Conservation (phyloP, 371 early-diverging fungal species). For the Mortierella sp. region DNA sequence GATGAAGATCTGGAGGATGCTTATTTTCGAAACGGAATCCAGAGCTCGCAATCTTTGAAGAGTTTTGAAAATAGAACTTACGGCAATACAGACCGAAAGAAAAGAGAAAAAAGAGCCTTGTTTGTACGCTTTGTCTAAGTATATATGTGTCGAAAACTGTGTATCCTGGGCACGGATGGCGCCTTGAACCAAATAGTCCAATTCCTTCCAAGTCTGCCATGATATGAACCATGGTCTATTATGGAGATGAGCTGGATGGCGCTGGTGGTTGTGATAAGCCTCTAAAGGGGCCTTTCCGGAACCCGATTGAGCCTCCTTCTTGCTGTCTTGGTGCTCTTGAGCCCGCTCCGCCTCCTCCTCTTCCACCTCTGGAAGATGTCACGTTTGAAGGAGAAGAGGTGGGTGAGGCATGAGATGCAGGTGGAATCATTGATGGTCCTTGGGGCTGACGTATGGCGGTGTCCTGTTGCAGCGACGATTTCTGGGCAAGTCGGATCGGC, state of each 20-base stretch:
- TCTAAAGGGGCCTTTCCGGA: constrained; percentile 18
- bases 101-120: no score
- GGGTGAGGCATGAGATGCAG: neutral
- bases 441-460: constrained; percentile 27
- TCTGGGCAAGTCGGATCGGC: constrained; percentile 4
- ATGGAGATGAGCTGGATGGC: neutral
- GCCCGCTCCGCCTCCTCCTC: neutral
- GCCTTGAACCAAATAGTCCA: no score
- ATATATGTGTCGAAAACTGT: no score
- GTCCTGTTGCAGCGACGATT: neutral
- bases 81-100: no score
- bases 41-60: constrained; percentile 48
- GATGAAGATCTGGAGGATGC: constrained; percentile 85
- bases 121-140: no score
- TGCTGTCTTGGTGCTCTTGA: neutral
- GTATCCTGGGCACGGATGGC: no score
- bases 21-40: constrained; percentile 88
- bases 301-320: constrained; percentile 33
- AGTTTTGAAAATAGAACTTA: neutral
- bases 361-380: neutral
- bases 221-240: no score
- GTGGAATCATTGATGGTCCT: constrained; percentile 12
- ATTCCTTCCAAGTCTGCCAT: no score
- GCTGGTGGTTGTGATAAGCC: constrained; percentile 3
- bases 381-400: neutral